Base-by-base conservation (phyloP, 1,139 yeast genomes). In the Hyphopichia khmerensis region DNA sequence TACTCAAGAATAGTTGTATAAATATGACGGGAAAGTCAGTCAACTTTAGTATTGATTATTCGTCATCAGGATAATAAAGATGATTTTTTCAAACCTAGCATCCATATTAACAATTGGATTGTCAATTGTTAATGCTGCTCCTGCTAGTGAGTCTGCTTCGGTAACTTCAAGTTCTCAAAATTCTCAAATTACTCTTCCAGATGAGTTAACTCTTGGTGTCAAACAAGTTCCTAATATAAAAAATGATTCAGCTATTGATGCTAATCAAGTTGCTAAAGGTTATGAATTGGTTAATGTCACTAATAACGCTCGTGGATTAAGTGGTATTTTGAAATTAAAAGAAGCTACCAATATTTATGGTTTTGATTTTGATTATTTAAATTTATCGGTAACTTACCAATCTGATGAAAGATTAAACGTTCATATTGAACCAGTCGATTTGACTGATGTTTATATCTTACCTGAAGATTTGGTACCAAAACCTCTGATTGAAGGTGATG, bases 261-360 rank as follows among this genome's bases (percentile, higher is more conserved):
- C 67, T 13, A 63, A 63, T 39, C 43, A 40, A 9, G 57, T 44
- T 31, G 65, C 65, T 17, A 47, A 51, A 15, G 68, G 68, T 13
- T 63, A 63, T 43, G 39, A 40, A 8, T 48, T 61, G 38, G 48
- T 47, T 9, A 50, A 53, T 48, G 48, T 55, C 16, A 40, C 51
- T 15, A 40, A 41, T 10, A 51, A 55, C 2, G 43, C 41, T 2
- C 36, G 47, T 27, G 66, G 67, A 2, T 40, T 62, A 26, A 49
- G 49, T 1, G 67, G 64, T 14, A 39, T 48, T 6, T 50, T 63
- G 43, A 43, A 45, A 35, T 51, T 64, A 37, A 55, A 52, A 24
- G 54, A 57, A 8, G 52, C 55, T 14, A 55, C 64, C 36, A 56
- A 65, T 49, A 55, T 57, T 17, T 65, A 64, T 47, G 70, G 70